phyloP scores from a whole-genome alignment of 2,329 filamentous ascomycete species.

The Verticillium zaregamsianum region DNA sequence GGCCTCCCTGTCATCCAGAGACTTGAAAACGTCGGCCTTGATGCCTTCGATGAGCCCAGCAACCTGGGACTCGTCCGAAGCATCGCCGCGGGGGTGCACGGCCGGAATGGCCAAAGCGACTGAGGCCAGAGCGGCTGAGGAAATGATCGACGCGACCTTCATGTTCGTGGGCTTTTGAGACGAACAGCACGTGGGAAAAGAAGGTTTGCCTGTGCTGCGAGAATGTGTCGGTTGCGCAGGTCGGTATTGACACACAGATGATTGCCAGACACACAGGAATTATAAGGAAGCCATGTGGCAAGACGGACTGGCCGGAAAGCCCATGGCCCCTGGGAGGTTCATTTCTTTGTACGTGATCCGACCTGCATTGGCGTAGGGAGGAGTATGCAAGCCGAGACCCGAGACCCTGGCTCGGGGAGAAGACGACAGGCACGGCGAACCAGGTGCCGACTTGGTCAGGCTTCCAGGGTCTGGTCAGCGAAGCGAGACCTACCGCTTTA shows the following conservation, averaged over 20 bases:
- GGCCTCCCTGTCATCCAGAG: constrained; percentile 13
- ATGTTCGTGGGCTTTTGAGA: background rate
- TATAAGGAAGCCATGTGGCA: background rate
- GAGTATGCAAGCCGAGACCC: background rate
- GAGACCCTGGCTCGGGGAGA: background rate
- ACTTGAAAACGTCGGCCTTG: constrained; percentile 12
- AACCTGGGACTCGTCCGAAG: constrained; percentile 10
- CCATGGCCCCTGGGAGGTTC: background rate
- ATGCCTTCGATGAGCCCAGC: constrained; percentile 14
- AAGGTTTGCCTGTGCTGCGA: background rate
- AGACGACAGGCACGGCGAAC: background rate
- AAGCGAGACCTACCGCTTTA: background rate
- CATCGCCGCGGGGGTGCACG: constrained; percentile 8
- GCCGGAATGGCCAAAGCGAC: constrained; percentile 8
- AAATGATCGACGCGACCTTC: constrained; percentile 11
- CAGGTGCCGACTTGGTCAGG: background rate
- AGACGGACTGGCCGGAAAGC: background rate
- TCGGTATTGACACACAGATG: background rate
- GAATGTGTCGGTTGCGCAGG: background rate
- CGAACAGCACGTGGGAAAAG: background rate
- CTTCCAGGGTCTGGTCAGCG: too few species aligned
- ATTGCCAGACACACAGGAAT: background rate
- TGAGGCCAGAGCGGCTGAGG: constrained; percentile 10
- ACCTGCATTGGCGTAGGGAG: background rate
- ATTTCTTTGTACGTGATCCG: background rate